Conservation (phyloP, 2,329 filamentous ascomycete species). For the Diplodia scrobiculata region DNA sequence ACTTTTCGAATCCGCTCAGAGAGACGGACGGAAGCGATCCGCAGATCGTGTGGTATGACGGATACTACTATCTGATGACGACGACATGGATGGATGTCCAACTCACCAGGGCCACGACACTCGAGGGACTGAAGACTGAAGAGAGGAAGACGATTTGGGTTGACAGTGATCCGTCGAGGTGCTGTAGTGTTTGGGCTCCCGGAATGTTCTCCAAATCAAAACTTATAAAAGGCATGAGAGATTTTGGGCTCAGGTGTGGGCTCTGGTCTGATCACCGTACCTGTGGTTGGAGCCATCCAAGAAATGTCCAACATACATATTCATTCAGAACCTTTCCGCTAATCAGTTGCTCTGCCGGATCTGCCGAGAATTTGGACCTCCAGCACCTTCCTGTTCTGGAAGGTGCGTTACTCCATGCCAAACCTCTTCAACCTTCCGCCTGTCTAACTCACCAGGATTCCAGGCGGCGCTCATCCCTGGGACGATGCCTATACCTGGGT, state of each 20-base stretch:
- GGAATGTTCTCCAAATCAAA: conserved; percentile 10
- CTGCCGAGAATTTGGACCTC: conserved; percentile 50
- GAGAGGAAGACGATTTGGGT: conserved; percentile 56
- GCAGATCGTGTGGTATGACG: conserved; percentile 55
- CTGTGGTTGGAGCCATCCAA: neutral
- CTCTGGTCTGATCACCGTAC: neutral
- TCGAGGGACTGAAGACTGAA: conserved; percentile 59
- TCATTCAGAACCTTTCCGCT: neutral
- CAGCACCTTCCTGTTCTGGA: conserved; percentile 58
- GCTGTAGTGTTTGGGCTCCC: conserved; percentile 61
- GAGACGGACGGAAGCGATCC: conserved; percentile 56
- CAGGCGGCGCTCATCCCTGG: conserved; percentile 57
- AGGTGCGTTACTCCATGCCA: conserved; percentile 42
- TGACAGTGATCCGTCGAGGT: conserved; percentile 50
- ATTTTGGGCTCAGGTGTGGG: too few relatives aligned
- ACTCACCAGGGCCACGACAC: conserved; percentile 56
- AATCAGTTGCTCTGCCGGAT: conserved; percentile 55
- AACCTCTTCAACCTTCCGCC: neutral
- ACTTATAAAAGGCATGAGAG: too few relatives aligned
- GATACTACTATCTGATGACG: conserved; percentile 61
- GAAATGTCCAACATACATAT: neutral
- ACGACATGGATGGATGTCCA: conserved; percentile 60
- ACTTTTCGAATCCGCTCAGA: conserved; percentile 58
- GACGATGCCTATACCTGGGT: conserved; percentile 55
- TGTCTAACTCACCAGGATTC: neutral